phyloP scores from a whole-genome alignment of 2,329 filamentous ascomycete species.

The Graphilbum ipis-grandicollis region DNA sequence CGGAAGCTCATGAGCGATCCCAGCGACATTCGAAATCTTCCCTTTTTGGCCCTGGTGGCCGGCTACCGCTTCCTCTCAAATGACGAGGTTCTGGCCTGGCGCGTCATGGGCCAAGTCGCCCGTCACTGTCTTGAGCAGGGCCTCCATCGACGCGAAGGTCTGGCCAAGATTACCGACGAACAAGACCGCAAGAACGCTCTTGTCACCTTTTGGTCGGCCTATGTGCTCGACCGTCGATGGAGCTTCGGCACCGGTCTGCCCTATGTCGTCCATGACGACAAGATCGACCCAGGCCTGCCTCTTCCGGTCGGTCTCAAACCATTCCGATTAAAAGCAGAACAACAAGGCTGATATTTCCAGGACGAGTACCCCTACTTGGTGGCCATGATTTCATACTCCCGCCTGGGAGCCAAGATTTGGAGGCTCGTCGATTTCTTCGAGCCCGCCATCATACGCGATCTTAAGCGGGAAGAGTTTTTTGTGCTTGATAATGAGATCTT shows the following conservation, averaged over 20 bases:
- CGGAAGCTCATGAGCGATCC: slow-evolving; percentile 40
- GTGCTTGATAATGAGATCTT: slow-evolving; percentile 70
- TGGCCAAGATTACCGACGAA: slow-evolving; percentile 19
- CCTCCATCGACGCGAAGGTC: slow-evolving; percentile 31
- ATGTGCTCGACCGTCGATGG: slow-evolving; percentile 32
- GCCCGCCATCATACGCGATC: slow-evolving; percentile 38
- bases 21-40: slow-evolving; percentile 27
- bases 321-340: no score
- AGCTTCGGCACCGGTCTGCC: slow-evolving; percentile 32
- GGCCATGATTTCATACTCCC: slow-evolving; percentile 72
- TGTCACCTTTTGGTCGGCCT: slow-evolving; percentile 31
- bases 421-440: slow-evolving; percentile 56
- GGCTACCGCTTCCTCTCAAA: slow-evolving; percentile 72
- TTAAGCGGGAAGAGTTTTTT: slow-evolving; percentile 59
- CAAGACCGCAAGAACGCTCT: slow-evolving; percentile 15
- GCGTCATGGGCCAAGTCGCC: slow-evolving; percentile 67
- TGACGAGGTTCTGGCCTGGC: slow-evolving; percentile 74
- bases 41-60: slow-evolving; percentile 32
- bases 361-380: slow-evolving; percentile 52
- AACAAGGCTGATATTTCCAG: slow-evolving; percentile 9
- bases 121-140: slow-evolving; percentile 29
- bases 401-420: slow-evolving; percentile 77
- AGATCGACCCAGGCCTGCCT: slow-evolving; percentile 29
- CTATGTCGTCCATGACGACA: slow-evolving; percentile 27
- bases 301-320: slow-evolving; percentile 74